Evolutionary conservation across 148 eudicot species (phyloP), one percentile per base, ranked within the genome.

Genomic region (Gaultheria prostrata): DNA sequence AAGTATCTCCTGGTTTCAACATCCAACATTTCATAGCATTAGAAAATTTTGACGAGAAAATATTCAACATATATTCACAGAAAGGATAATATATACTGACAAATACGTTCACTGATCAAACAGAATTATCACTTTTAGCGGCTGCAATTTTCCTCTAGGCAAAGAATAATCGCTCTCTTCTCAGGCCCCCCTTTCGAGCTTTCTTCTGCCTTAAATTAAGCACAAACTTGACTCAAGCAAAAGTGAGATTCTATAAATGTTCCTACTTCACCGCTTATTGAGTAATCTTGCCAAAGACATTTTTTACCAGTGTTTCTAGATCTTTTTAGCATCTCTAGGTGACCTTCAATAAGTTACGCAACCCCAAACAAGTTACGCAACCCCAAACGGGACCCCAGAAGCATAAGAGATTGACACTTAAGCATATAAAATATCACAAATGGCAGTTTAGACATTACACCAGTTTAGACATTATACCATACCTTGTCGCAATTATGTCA

Each of bases 401-500:
- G 45, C 65, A 39, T 54, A 6, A n/a, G 32, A 54, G 57, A n/a
- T 54, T 21, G 8, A 69, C 77, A 71, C 69, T 82, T 30, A 30
- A 67, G 32, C 28, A 21, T 50, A 54, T 72, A 53, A 54, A 39
- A 11, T 26, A 21, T n/a, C 76, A 26, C 72, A 35, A 49, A 77
- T 45, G 32, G 73, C 8, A 72, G 15, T 21, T 28, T 28, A 67
- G 13, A 30, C 8, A 0, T 21, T 17, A 48, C 32, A 56, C 79
- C 85, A 33, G 15, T 21, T 28, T 28, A 67, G 13, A 30, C 8
- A 0, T 21, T 17, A 48, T 39, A 56, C 79, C 85, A 33, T 89
- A 96, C 99, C 99, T 93, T 84, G 84, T 85, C 32, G 82, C 72
- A 81, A 96, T 88, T 48, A 90, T 90, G 67, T 89, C 89, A 86